Evolutionary conservation across 352 stramenopile species (phyloP), one percentile per base, ranked within the genome.

Genomic region (Globisporangium carolinianum): DNA sequence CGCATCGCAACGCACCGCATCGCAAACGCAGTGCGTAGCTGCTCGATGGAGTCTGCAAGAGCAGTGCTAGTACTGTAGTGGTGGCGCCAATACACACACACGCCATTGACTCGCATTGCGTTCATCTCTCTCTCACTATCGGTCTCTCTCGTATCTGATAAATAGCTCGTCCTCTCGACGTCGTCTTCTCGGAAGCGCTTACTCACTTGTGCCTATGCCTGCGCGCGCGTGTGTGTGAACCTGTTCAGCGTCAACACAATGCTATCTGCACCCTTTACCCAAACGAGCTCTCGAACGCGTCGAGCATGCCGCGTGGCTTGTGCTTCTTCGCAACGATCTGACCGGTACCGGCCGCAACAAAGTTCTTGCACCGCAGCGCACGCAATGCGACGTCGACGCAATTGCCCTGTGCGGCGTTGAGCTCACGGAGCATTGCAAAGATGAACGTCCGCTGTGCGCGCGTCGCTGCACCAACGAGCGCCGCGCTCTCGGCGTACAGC

Each of bases 401-500:
- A 45, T 75, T 58, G 9, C 75, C 75, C 35, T 73, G 68, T 2
- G 66, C 60, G 17, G 65, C 67, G 47, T 91, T 91, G 3, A 91
- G 69, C 42, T 81, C 69, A 6, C 72, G 39, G 36, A 91, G 69
- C 46, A 88, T 60, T 39, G 60, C 51, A 36, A 73, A 80, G 32
- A 89, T 75, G n/a, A 70, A 71, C 46, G 67, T 59, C 49, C 79
- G 79, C 53, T 89, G 79, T 47, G 63, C 66, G 2, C 53, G 17
- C 10, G 71, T 73, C 12, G 76, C 45, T 11, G 62, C 36, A 6
- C 79, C 81, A 4, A 86, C 74, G 54, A 91, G 69, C 56, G 68
- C 69, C n/a, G 71, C 54, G 61, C 76, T 87, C 62, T 91, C 76
- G 0, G 81, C 81, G 53, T 85, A 91, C 38, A 87, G 57, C 63